A percentile compares a stretch with the other conserved stretches of the same genome.
Conservation (phyloP, 768 basidiomycete species). For the Suillus tomentosus region DNA sequence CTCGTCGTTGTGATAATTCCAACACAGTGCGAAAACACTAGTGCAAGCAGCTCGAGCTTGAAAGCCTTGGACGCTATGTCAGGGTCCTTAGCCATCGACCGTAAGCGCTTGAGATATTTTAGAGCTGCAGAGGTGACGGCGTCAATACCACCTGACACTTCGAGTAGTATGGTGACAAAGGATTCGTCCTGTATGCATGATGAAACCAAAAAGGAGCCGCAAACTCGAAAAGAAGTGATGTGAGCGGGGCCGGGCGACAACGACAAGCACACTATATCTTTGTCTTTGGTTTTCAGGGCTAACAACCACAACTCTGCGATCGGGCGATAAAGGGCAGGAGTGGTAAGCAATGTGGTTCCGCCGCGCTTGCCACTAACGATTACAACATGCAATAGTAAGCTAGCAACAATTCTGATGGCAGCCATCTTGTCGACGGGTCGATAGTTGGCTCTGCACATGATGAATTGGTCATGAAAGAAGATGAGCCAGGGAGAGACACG, state of each 20-base stretch:
- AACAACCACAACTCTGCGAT: not conserved
- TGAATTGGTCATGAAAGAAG: not conserved
- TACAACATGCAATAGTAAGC: not conserved
- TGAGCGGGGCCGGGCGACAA: not conserved
- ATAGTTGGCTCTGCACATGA: conserved; percentile 4
- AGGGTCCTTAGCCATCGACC: not conserved
- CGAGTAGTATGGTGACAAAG: not conserved
- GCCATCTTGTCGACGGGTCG: not conserved
- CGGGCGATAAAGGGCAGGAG: not conserved
- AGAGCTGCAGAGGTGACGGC: not conserved
- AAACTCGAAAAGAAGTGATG: not conserved
- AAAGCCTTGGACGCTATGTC: accelerated
- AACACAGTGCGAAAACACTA: not conserved
- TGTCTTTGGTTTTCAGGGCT: not conserved
- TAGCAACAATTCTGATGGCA: not conserved
- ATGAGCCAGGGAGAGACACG: not conserved
- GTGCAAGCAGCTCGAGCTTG: not conserved
- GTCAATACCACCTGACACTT: not conserved
- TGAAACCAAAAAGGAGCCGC: not conserved
- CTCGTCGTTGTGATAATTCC: not conserved
- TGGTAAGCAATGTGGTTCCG: too few relatives aligned
- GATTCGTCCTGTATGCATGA: not conserved
- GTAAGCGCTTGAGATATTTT: not conserved
- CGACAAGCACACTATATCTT: not conserved
- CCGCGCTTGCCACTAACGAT: not conserved